Base-by-base conservation (phyloP, 129 eudicot species). In the Scalesia atractyloides region DNA sequence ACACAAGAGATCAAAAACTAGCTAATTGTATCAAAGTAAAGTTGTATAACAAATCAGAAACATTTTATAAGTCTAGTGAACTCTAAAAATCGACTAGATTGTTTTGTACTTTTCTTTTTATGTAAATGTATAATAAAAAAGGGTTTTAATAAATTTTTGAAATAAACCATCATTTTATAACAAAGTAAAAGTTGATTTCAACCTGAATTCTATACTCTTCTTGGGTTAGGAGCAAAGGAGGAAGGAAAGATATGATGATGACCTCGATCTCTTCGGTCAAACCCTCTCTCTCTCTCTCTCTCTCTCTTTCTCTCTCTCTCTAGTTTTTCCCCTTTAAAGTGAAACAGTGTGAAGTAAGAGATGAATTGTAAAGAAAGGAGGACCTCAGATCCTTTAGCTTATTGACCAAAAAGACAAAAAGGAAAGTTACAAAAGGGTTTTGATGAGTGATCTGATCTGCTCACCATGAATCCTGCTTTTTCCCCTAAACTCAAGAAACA, bases 261-360 rank as follows among this genome's bases (percentile, higher is more conserved):
- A 34, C 77, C 78, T 73, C 59, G 79, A 83, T 83, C 22, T 56
- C 80, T 79, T 68, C 74, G 36, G 86, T 83, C 86, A 83, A 83
- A 79, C 86, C 72, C 62, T 54, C 63, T 46, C 61, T n/a, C 34
- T 57, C 46, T 49, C 34, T 69, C 18, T 43, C 50, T 62, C 50
- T 78, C 59, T 75, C 34, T 15, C 7, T 63, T n/a, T n/a, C 68
- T 63, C 1, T 34, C 62, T 17, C 62, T 62, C 78, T 62, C 51
- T 54, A 54, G 43, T 56, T 48, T 58, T 67, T 68, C 10, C 71
- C 64, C 41, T 50, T 70, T 36, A 78, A 70, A 64, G 77, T 52
- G 62, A 71, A 64, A 78, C 78, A 71, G 77, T 78, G 68, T 66
- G 73, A 71, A 54, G 73, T 71, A 70, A 53, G 76, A 74, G 80